A percentile compares a stretch with the other conserved stretches of the same genome.
Evolutionary conservation across 768 basidiomycete species (phyloP).

Genomic region (Xerocomus potaroensis): DNA sequence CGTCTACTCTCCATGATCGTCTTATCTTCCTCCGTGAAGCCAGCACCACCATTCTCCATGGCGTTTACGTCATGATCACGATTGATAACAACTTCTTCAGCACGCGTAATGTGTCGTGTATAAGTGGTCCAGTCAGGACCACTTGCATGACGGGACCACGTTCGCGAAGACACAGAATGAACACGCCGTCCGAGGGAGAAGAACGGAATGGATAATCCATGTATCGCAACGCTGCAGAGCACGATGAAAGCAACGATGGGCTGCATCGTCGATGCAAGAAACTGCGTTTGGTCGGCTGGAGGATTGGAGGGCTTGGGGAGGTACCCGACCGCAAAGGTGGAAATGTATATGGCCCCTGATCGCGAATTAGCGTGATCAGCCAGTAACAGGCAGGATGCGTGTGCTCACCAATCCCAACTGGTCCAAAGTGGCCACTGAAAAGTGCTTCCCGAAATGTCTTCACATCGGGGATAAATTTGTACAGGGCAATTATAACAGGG

Average conservation of each 20-base stretch:
- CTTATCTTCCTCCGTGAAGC: constrained; percentile 27
- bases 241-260: constrained; percentile 97
- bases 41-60: constrained; percentile 47
- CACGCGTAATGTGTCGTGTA: constrained; percentile 63
- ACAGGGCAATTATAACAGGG: constrained; percentile 78
- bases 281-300: constrained; percentile 54
- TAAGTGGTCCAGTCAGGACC: constrained; percentile 83
- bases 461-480: constrained; percentile 93
- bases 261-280: constrained; percentile 74
- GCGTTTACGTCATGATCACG: constrained; percentile 52
- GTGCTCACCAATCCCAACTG: constrained; percentile 66
- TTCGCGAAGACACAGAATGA: constrained; percentile 73
- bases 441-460: constrained; percentile 92
- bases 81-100: constrained; percentile 81
- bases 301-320: constrained; percentile 46
- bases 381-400: background rate
- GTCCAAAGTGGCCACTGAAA: constrained; percentile 95
- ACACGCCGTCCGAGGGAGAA: constrained; percentile 91
- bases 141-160: constrained; percentile 77
- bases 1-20: constrained; percentile 25
- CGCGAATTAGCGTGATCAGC: constrained; percentile 1
- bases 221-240: constrained; percentile 80
- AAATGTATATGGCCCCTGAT: constrained; percentile 87
- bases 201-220: constrained; percentile 90
- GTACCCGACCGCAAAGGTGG: constrained; percentile 67